Percentiles rank a stretch among this genome's conserved stretches.
Evolutionary conservation across 2,329 filamentous ascomycete species (phyloP).

Genomic region (Phaeophleospora eucalypticola): DNA sequence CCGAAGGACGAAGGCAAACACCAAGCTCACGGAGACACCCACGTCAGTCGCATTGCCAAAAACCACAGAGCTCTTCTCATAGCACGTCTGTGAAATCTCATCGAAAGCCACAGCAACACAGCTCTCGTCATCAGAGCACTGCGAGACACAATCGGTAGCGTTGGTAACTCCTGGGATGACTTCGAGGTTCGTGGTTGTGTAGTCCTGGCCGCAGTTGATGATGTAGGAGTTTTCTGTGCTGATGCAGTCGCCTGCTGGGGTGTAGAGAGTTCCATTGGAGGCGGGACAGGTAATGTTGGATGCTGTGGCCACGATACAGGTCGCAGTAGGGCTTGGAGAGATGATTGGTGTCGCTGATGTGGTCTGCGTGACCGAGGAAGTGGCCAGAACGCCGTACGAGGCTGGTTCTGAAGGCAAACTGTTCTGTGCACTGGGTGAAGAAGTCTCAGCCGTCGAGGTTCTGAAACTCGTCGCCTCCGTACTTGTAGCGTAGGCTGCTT

Average conservation of each 20-base stretch:
- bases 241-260: neutral
- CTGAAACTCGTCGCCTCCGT: too few species aligned
- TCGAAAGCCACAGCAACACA: neutral
- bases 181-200: too few species aligned
- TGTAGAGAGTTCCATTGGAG: neutral
- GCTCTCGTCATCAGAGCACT: neutral
- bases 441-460: too few species aligned
- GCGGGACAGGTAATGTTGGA: neutral
- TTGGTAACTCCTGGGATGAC: neutral
- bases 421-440: too few species aligned
- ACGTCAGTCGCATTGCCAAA: neutral
- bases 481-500: too few species aligned
- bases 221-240: neutral
- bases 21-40: neutral
- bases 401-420: too few species aligned
- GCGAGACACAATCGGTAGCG: neutral
- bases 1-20: constrained; percentile 1
- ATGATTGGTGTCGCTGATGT: neutral
- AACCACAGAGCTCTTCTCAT: neutral
- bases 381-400: neutral
- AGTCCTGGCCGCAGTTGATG: neutral
- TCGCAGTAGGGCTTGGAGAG: neutral
- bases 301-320: neutral
- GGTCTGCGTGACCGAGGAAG: neutral
- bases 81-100: neutral